Conservation (phyloP, 2,329 filamentous ascomycete species). For the Sporothrix brunneoviolacea region DNA sequence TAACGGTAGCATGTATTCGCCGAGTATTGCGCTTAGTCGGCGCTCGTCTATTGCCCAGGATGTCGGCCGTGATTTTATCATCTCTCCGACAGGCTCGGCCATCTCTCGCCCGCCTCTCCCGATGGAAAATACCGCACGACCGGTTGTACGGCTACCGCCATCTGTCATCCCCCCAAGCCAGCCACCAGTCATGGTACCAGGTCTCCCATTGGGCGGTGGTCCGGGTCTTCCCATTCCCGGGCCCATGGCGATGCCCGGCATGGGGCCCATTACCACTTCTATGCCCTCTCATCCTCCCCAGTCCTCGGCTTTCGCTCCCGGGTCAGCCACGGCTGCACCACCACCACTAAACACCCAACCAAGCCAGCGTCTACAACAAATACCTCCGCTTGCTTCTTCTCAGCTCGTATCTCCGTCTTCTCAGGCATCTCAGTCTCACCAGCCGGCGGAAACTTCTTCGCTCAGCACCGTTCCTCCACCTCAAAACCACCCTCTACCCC, state of each 20-base stretch:
- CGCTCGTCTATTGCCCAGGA: constrained; percentile 71
- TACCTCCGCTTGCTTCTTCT: background rate
- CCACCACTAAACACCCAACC: background rate
- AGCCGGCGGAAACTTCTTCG: constrained; percentile 25
- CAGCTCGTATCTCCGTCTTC: background rate
- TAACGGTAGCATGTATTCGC: constrained; percentile 71
- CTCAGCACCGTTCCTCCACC: constrained; percentile 50
- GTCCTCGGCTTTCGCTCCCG: background rate
- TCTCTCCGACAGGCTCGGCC: constrained; percentile 74
- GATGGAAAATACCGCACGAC: constrained; percentile 52
- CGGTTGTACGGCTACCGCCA: constrained; percentile 78
- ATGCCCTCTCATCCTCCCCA: background rate
- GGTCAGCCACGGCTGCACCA: background rate
- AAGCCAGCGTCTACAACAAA: background rate
- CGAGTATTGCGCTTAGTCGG: constrained; percentile 81
- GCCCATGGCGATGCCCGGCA: background rate
- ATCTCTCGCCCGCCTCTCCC: constrained; percentile 61
- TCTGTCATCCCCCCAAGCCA: constrained; percentile 29
- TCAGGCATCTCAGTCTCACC: constrained; percentile 1
- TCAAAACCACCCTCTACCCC: constrained; percentile 52
- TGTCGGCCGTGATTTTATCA: constrained; percentile 62
- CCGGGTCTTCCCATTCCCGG: background rate
- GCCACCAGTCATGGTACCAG: constrained; percentile 1
- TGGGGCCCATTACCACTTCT: background rate
- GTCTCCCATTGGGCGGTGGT: background rate